phyloP scores from a whole-genome alignment of 768 basidiomycete genomes.

The Psilocybe azurescens region DNA sequence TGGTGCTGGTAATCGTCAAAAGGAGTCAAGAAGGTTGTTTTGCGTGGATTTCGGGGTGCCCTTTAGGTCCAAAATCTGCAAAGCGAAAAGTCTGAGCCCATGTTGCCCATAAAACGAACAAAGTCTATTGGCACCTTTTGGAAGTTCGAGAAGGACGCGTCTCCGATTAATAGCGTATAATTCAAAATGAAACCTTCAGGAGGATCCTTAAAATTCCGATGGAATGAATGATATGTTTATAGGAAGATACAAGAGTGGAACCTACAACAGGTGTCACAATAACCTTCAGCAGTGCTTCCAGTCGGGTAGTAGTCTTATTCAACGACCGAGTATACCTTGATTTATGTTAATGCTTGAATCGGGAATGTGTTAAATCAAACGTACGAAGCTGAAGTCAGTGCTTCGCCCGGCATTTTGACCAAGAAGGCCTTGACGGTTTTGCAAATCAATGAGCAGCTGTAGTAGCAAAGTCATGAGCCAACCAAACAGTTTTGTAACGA shows the following conservation, averaged over 20 bases:
- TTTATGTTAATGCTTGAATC: slow-evolving; percentile 5
- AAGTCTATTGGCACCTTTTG: slow-evolving; percentile 74
- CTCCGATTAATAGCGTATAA: slow-evolving; percentile 93
- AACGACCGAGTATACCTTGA: slow-evolving; percentile 82
- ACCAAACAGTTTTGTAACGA: not conserved
- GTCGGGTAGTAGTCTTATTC: slow-evolving; percentile 75
- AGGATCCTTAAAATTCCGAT: slow-evolving; percentile 66
- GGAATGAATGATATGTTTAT: not conserved
- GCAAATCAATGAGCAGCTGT: slow-evolving; percentile 83
- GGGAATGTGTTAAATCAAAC: slow-evolving; percentile 17
- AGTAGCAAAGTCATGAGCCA: not conserved
- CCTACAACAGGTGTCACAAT: slow-evolving; percentile 91
- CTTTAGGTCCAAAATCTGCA: slow-evolving; percentile 91
- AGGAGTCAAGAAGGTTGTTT: slow-evolving; percentile 88
- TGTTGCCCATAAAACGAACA: not conserved
- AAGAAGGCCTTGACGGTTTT: slow-evolving; percentile 85
- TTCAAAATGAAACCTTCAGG: slow-evolving; percentile 94
- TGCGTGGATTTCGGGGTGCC: slow-evolving; percentile 88
- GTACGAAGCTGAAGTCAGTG: slow-evolving; percentile 59
- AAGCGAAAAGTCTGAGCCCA: not conserved
- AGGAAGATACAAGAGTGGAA: not conserved
- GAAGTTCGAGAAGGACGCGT: slow-evolving; percentile 96
- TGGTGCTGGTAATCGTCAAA: slow-evolving; percentile 91
- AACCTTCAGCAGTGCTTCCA: slow-evolving; percentile 95
- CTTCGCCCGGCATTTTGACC: slow-evolving; percentile 81